Conservation (phyloP, 805 yeast genomes). For the Cyberlindnera veronae region DNA sequence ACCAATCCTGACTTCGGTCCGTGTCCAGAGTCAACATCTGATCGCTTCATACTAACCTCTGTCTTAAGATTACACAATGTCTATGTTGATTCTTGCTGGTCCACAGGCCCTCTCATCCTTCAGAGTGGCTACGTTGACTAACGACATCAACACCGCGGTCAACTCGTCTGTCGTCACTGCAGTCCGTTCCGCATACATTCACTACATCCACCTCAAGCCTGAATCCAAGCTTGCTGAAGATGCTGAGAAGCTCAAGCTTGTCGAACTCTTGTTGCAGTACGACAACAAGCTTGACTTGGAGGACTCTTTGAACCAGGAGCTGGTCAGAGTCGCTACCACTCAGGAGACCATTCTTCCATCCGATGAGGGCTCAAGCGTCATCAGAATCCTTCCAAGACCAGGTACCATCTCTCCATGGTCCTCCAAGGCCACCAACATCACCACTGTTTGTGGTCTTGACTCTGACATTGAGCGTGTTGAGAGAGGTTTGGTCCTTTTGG, state of each 20-base stretch:
- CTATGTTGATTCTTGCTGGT: slow-evolving; percentile 67
- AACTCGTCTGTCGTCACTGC: slow-evolving; percentile 61
- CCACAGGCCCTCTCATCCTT: slow-evolving; percentile 87
- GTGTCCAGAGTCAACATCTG: not conserved
- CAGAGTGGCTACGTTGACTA: slow-evolving; percentile 69
- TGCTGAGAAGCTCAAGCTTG: slow-evolving; percentile 41
- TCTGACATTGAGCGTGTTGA: slow-evolving; percentile 77
- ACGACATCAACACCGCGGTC: slow-evolving; percentile 69
- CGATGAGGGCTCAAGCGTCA: slow-evolving; percentile 48
- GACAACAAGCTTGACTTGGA: slow-evolving; percentile 59
- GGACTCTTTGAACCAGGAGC: slow-evolving; percentile 41
- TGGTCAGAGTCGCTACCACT: slow-evolving; percentile 36
- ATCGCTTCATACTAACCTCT: not conserved
- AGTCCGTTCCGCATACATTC: slow-evolving; percentile 73
- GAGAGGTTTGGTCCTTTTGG: slow-evolving; percentile 77
- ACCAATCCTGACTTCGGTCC: not conserved
- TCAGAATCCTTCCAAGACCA: slow-evolving; percentile 83
- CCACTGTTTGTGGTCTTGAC: slow-evolving; percentile 80
- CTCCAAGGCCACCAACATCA: slow-evolving; percentile 94
- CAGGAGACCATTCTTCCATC: slow-evolving; percentile 30
- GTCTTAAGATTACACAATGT: slow-evolving; percentile 25
- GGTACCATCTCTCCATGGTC: slow-evolving; percentile 99
- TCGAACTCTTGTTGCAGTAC: slow-evolving; percentile 66
- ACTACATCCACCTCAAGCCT: slow-evolving; percentile 63
- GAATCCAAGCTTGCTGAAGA: slow-evolving; percentile 24